phyloP scores from a whole-genome alignment of 2,329 filamentous ascomycete species.

The Penicillium sp. region DNA sequence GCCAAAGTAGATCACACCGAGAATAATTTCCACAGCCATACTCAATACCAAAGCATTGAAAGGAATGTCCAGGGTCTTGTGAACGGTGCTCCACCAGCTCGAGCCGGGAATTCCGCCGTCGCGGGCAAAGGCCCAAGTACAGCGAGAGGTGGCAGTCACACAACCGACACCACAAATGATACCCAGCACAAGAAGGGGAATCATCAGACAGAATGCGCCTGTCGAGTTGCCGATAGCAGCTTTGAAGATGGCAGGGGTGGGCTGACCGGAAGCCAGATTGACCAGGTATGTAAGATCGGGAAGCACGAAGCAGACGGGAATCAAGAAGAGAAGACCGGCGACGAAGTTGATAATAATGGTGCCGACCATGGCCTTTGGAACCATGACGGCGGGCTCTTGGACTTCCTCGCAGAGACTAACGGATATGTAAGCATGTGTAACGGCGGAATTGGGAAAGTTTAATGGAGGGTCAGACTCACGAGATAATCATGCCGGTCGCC shows the following conservation, averaged over 20 bases:
- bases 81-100: conserved; percentile 62
- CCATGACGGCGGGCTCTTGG: conserved; percentile 60
- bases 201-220: conserved; percentile 70
- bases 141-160: conserved; percentile 67
- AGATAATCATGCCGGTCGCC: conserved; percentile 73
- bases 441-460: not conserved
- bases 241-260: conserved; percentile 72
- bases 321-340: conserved; percentile 64
- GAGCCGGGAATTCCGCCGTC: conserved; percentile 71
- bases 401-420: conserved; percentile 66
- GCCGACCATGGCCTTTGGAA: conserved; percentile 67
- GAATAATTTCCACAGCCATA: conserved; percentile 64
- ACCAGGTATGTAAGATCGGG: conserved; percentile 64
- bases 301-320: conserved; percentile 72
- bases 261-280: conserved; percentile 65
- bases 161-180: conserved; percentile 70
- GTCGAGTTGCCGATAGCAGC: conserved; percentile 66
- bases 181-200: conserved; percentile 65
- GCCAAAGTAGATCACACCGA: conserved; percentile 78
- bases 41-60: conserved; percentile 66
- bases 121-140: conserved; percentile 70
- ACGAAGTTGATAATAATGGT: conserved; percentile 63
- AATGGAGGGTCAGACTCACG: conserved; percentile 49
- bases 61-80: conserved; percentile 64
- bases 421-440: conserved; percentile 10